phyloP scores from a whole-genome alignment of 805 yeast genomes.

The Kodamaea fukazawae region DNA sequence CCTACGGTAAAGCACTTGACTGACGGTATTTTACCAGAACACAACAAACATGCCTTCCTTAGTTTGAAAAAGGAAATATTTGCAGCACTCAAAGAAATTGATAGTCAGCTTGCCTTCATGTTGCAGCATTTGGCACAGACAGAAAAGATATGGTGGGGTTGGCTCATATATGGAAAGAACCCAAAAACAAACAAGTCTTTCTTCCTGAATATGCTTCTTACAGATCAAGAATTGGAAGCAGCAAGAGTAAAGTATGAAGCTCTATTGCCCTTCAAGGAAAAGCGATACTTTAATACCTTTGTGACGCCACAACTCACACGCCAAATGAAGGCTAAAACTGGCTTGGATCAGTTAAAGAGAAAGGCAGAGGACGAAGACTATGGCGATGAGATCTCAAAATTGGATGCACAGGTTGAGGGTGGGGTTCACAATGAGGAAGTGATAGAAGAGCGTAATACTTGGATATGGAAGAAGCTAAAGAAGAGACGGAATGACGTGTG shows the following conservation, averaged over 20 bases:
- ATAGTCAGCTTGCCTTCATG: constrained; percentile 25
- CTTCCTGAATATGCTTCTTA: constrained; percentile 21
- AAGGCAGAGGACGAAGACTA: constrained; percentile 8
- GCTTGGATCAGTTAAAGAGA: constrained; percentile 21
- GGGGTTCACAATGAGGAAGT: constrained; percentile 12
- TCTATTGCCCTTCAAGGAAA: constrained; percentile 28
- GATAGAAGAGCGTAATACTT: constrained; percentile 26
- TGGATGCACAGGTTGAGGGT: constrained; percentile 9
- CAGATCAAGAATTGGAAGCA: constrained; percentile 19
- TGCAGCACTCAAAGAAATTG: constrained; percentile 19
- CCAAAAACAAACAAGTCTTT: constrained; percentile 28
- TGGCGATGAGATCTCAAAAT: constrained; percentile 12
- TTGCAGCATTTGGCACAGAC: constrained; percentile 24
- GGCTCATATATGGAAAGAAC: constrained; percentile 39
- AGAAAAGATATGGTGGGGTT: constrained; percentile 40
- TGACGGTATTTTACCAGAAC: constrained; percentile 32
- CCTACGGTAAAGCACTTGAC: constrained; percentile 30
- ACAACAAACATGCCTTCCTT: constrained; percentile 17
- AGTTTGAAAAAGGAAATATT: constrained; percentile 29
- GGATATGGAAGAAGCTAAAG: constrained; percentile 34
- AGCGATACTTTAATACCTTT: constrained; percentile 39
- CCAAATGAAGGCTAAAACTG: constrained; percentile 35
- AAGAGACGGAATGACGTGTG: constrained; percentile 21
- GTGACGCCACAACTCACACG: constrained; percentile 44
- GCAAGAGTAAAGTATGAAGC: constrained; percentile 17